phyloP scores from a whole-genome alignment of 2,329 filamentous ascomycete species.

The Dactylonectria macrodidyma region DNA sequence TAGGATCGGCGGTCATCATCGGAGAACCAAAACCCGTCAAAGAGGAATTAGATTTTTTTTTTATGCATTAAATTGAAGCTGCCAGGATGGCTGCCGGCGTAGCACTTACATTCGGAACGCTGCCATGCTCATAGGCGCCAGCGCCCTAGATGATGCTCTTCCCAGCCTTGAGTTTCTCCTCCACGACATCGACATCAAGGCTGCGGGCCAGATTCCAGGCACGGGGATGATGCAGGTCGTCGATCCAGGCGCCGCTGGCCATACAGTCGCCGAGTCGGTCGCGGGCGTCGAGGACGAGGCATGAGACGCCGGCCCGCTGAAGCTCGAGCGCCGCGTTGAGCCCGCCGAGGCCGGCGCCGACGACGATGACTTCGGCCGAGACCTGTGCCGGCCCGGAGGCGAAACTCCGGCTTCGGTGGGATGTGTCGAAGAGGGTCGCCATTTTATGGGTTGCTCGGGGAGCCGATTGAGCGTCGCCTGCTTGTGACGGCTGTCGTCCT shows the following conservation, averaged over 20 bases:
- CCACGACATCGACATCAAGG: conserved; percentile 28
- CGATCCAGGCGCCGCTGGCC: conserved; percentile 39
- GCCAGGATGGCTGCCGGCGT: background rate
- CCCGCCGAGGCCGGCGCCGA: conserved; percentile 45
- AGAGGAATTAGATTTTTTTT: background rate
- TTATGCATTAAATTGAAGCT: background rate
- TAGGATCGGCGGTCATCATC: conserved; percentile 36
- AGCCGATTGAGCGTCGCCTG: background rate
- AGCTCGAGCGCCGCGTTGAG: conserved; percentile 43
- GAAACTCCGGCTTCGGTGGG: conserved; percentile 21
- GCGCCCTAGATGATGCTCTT: conserved; percentile 28
- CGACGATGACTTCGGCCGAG: conserved; percentile 44
- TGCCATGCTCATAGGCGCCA: conserved; percentile 21
- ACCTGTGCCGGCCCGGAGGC: conserved; percentile 1
- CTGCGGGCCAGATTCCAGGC: conserved; percentile 26
- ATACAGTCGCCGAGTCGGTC: conserved; percentile 34
- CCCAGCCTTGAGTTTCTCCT: conserved; percentile 22
- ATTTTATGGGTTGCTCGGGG: background rate
- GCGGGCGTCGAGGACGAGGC: conserved; percentile 42
- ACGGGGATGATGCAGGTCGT: conserved; percentile 35
- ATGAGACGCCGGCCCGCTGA: conserved; percentile 42
- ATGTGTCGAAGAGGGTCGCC: background rate
- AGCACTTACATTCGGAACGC: conserved; percentile 27
- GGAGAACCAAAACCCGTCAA: conserved; percentile 12
- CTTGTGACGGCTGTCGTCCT: background rate